Conservation (phyloP, 345 rosid species). For the Adansonia digitata region DNA sequence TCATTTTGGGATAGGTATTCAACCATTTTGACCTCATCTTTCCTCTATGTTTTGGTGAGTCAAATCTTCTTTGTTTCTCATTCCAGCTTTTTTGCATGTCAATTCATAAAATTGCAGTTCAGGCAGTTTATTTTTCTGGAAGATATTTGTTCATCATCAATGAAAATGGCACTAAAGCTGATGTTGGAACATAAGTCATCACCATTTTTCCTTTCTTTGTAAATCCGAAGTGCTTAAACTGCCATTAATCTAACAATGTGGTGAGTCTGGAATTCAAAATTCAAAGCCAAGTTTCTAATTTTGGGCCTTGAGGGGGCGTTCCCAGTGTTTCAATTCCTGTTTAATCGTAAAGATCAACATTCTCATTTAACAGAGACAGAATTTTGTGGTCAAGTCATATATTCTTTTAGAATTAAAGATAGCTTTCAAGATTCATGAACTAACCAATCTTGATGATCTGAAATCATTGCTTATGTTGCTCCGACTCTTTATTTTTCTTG, state of each 20-base stretch:
- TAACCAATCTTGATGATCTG: too few species aligned
- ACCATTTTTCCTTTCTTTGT: not conserved
- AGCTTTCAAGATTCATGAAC: too few species aligned
- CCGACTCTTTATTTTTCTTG: too few species aligned
- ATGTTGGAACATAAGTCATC: constrained; percentile 12
- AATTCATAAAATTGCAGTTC: not conserved
- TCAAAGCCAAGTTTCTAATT: too few species aligned
- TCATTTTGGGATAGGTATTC: constrained; percentile 72
- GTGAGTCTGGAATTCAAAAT: too few species aligned
- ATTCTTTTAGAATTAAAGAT: not conserved
- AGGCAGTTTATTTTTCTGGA: not conserved
- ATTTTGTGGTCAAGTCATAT: not conserved
- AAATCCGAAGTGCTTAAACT: not conserved
- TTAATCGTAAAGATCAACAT: not conserved
- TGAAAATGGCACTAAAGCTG: not conserved
- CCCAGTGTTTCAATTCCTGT: not conserved
- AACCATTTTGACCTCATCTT: constrained; percentile 66
- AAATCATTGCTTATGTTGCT: too few species aligned
- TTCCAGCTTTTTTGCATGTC: not conserved
- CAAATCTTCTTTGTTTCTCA: not conserved
- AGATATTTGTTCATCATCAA: not conserved
- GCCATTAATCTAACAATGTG: not conserved
- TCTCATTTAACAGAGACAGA: not conserved
- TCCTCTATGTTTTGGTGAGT: constrained; percentile 69
- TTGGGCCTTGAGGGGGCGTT: not conserved